Percentiles rank a stretch among this genome's conserved stretches.
Conservation (phyloP, 306 rosid species). For the Cucumis hystrix region DNA sequence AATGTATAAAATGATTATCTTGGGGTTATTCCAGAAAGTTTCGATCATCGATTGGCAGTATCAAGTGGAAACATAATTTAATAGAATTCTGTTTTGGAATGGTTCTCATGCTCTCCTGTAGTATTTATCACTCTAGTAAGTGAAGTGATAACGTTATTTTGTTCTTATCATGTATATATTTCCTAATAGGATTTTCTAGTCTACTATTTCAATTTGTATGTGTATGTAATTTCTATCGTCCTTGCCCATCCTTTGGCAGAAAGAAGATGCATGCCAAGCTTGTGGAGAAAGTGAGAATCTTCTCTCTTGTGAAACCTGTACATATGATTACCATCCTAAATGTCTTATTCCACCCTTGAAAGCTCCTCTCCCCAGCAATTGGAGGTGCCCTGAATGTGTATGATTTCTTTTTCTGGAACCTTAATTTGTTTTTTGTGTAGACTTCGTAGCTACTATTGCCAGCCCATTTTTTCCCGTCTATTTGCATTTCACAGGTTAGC, state of each 20-base stretch:
- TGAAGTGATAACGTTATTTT: not conserved
- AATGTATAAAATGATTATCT: not conserved
- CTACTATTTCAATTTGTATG: not conserved
- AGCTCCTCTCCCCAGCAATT: slow-evolving; percentile 45
- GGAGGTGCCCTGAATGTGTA: slow-evolving; percentile 99
- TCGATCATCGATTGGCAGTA: not conserved
- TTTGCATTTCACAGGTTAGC: slow-evolving; percentile 60
- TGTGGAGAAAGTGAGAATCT: slow-evolving; percentile 81
- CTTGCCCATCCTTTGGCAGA: slow-evolving; percentile 21
- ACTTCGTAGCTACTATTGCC: slow-evolving; percentile 10
- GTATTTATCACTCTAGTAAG: not conserved
- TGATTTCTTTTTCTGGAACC: slow-evolving; percentile 16
- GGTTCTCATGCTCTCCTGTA: not conserved
- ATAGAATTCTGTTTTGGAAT: not conserved
- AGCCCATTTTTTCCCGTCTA: not conserved
- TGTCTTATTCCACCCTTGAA: slow-evolving; percentile 76
- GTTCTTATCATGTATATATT: not conserved
- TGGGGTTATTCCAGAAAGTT: not conserved
- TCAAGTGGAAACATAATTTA: not conserved
- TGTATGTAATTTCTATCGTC: not conserved
- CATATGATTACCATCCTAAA: slow-evolving; percentile 69
- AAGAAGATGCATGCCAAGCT: slow-evolving; percentile 86
- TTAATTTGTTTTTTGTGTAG: slow-evolving; percentile 4
- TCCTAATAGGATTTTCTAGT: not conserved
- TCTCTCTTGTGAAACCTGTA: slow-evolving; percentile 72